These are phyloP conservation scores for Pythium phragmiticola DNA, from an alignment of 352 stramenopile genomes.

Conservation along the genomic window DNA sequence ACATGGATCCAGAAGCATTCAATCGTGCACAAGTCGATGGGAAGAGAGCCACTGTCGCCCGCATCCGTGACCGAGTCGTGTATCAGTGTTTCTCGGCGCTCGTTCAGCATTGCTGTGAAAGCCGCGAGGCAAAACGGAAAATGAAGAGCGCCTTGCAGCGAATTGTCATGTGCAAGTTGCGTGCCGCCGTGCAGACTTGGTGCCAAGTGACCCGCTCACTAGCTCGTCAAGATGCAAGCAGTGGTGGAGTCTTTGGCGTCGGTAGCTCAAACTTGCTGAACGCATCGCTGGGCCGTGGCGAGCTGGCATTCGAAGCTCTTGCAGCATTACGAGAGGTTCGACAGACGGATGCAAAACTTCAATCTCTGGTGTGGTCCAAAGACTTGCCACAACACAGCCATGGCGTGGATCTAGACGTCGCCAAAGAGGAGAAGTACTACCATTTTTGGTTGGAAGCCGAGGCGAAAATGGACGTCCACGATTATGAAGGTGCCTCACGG, in stretches of 20 bases:
- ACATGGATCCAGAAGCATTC: constrained; percentile 34
- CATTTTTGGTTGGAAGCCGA: constrained; percentile 54
- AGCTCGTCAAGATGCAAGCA: constrained; percentile 11
- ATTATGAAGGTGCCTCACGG: constrained; percentile 40
- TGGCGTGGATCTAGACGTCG: not conserved
- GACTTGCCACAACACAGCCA: constrained; percentile 25
- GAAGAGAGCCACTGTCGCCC: constrained; percentile 28
- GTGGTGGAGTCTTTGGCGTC: constrained; percentile 28
- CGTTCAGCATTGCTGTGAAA: constrained; percentile 39
- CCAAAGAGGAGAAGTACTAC: constrained; percentile 41
- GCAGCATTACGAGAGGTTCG: constrained; percentile 44
- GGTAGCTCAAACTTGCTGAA: constrained; percentile 50
- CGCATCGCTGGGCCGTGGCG: constrained; percentile 45
- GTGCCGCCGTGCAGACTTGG: constrained; percentile 33
- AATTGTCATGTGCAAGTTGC: constrained; percentile 30
- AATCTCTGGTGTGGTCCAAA: constrained; percentile 42
- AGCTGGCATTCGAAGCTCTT: constrained; percentile 48
- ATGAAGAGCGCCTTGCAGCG: constrained; percentile 34
- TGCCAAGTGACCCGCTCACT: constrained; percentile 24
- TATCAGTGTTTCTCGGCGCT: constrained; percentile 56
- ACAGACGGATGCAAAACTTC: constrained; percentile 35
- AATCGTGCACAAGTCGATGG: constrained; percentile 12
- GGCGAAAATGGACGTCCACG: constrained; percentile 51
- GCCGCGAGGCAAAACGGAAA: constrained; percentile 38
- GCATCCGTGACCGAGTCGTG: constrained; percentile 40